These are phyloP conservation scores for Aspergillus bombycis DNA, from an alignment of 2,329 filamentous ascomycete genomes.

Conservation along the genomic window DNA sequence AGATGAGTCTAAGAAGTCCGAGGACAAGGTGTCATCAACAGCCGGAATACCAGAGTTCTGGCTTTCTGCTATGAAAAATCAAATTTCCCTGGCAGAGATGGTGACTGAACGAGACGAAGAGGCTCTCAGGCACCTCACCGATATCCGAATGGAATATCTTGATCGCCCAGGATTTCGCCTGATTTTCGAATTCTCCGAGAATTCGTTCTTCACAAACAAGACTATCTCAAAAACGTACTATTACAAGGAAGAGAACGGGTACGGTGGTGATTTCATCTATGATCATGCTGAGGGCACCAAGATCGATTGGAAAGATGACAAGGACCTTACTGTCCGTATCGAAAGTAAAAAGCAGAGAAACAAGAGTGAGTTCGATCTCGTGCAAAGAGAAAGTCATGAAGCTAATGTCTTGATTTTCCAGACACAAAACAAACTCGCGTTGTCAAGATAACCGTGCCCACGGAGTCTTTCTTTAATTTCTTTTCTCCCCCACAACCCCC, in stretches of 20 bases:
- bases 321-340: constrained; percentile 90
- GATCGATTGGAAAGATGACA: constrained; percentile 93
- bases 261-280: constrained; percentile 99
- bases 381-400: not conserved
- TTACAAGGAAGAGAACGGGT: constrained; percentile 98
- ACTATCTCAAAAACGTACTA: constrained; percentile 97
- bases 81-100: constrained; percentile 94
- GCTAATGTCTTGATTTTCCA: constrained; percentile 43
- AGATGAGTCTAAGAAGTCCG: constrained; percentile 53
- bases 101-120: constrained; percentile 97
- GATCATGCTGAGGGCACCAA: constrained; percentile 98
- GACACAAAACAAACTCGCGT: constrained; percentile 99
- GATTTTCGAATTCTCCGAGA: constrained; percentile 94
- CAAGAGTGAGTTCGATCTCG: constrained; percentile 74
- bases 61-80: constrained; percentile 99
- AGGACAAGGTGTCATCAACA: constrained; percentile 52
- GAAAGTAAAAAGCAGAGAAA: constrained; percentile 99
- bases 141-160: constrained; percentile 99
- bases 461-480: constrained; percentile 99
- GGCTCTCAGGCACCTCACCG: constrained; percentile 83
- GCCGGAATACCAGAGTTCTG: constrained; percentile 98
- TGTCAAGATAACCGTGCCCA: constrained; percentile 98
- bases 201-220: constrained; percentile 98
- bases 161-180: constrained; percentile 97
- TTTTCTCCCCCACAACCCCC: constrained; percentile 94